Conservation (phyloP, 495 filamentous ascomycete genomes). For the Xylaria nigripes region DNA sequence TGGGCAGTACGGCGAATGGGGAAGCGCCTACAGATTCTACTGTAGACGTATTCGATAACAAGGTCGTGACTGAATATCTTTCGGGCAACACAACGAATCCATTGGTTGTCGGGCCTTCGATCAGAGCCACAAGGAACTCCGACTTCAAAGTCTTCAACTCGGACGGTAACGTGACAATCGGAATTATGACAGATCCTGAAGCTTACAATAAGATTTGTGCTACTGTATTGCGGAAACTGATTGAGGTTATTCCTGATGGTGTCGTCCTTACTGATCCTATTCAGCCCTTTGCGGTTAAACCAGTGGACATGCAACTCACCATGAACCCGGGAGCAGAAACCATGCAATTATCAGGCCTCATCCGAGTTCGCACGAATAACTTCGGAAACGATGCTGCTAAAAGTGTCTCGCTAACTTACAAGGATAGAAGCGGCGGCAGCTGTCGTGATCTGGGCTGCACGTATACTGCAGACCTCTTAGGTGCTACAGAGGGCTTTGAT, state of each 20-base stretch:
- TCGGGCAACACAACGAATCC: constrained; percentile 44
- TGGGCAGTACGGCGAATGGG: constrained; percentile 39
- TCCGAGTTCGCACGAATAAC: constrained; percentile 37
- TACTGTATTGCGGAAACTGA: constrained; percentile 49
- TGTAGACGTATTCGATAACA: constrained; percentile 45
- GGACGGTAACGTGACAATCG: constrained; percentile 50
- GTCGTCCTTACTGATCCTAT: constrained; percentile 46
- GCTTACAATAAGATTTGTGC: constrained; percentile 42
- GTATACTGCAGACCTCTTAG: constrained; percentile 37
- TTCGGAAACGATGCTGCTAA: constrained; percentile 25
- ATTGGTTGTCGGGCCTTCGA: constrained; percentile 42
- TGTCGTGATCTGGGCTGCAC: constrained; percentile 35
- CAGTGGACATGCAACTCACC: constrained; percentile 41
- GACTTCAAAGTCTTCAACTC: constrained; percentile 51
- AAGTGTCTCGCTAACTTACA: constrained; percentile 66
- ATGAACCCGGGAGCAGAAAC: constrained; percentile 30
- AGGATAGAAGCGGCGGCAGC: constrained; percentile 85
- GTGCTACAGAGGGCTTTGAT: constrained; percentile 48
- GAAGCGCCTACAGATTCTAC: constrained; percentile 39
- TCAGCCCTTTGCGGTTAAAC: constrained; percentile 52
- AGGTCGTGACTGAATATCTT: constrained; percentile 49
- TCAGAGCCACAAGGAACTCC: constrained; percentile 35
- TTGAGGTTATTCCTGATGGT: constrained; percentile 49
- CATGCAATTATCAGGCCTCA: constrained; percentile 33
- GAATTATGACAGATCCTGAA: constrained; percentile 33